These are phyloP conservation scores for Lentinula sp. DNA, from an alignment of 768 basidiomycete species.

Conservation along the genomic window DNA sequence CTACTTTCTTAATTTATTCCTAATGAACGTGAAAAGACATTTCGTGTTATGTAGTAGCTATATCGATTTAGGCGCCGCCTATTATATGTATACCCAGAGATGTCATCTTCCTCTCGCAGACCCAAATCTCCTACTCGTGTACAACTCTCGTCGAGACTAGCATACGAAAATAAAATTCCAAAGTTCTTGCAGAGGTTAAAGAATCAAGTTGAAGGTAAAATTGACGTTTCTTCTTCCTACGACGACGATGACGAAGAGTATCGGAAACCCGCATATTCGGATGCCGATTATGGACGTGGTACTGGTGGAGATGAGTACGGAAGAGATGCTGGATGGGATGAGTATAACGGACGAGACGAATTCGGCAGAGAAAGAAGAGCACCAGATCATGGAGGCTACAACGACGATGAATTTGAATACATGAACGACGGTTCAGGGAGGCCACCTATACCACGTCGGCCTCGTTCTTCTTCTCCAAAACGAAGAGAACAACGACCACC, in stretches of 20 bases:
- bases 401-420: constrained; percentile 30
- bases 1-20: not conserved
- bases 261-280: not conserved
- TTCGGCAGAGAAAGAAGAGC: constrained; percentile 23
- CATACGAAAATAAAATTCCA: constrained; percentile 35
- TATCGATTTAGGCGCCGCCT: too few species aligned
- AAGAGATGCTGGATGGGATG: not conserved
- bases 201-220: constrained; percentile 26
- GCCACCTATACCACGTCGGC: constrained; percentile 38
- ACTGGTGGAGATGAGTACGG: not conserved
- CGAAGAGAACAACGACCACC: constrained; percentile 23
- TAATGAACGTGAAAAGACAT: not conserved
- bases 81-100: too few species aligned
- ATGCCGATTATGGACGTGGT: not conserved
- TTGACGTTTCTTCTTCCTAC: constrained; percentile 13
- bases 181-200: constrained; percentile 40
- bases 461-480: not conserved
- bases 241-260: constrained; percentile 18
- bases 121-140: constrained; percentile 28
- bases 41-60: too few species aligned
- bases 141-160: constrained; percentile 43
- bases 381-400: not conserved
- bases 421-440: constrained; percentile 39
- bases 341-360: not conserved
- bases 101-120: not conserved